phyloP scores from a whole-genome alignment of 345 rosid species.

The Eucalyptus sideroxylon region DNA sequence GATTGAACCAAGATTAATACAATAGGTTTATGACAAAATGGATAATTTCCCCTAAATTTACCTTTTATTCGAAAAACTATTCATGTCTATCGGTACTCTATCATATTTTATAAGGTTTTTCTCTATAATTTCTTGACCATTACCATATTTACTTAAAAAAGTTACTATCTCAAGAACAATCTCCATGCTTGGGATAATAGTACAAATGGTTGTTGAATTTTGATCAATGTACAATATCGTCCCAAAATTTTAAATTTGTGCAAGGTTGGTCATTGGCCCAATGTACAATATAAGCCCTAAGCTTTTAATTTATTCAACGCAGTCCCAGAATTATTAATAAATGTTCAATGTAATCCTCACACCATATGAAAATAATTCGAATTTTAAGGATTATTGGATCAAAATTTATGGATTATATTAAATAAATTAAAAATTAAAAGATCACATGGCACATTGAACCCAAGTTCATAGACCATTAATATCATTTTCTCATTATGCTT shows the following conservation, averaged over 20 bases:
- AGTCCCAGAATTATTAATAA: rapidly evolving
- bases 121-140: background rate
- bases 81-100: background rate
- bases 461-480: background rate
- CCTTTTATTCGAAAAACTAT: background rate
- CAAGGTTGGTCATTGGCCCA: background rate
- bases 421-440: rapidly evolving
- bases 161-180: background rate
- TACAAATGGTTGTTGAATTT: background rate
- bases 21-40: background rate
- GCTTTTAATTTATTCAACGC: background rate
- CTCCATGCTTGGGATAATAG: background rate
- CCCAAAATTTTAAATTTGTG: background rate
- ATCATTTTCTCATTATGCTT: background rate
- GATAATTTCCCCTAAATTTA: background rate
- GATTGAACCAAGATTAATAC: background rate
- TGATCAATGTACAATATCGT: too few relatives aligned
- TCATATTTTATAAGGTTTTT: background rate
- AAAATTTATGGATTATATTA: rapidly evolving
- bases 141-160: background rate
- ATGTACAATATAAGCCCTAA: background rate
- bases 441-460: rapidly evolving
- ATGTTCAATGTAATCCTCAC: background rate
- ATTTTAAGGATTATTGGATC: background rate
- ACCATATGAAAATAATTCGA: background rate